A percentile compares a stretch with the other conserved stretches of the same genome.
These are phyloP conservation scores for Trichoderma citrinoviride DNA, from an alignment of 2,329 filamentous ascomycete genomes.

Conservation along the genomic window DNA sequence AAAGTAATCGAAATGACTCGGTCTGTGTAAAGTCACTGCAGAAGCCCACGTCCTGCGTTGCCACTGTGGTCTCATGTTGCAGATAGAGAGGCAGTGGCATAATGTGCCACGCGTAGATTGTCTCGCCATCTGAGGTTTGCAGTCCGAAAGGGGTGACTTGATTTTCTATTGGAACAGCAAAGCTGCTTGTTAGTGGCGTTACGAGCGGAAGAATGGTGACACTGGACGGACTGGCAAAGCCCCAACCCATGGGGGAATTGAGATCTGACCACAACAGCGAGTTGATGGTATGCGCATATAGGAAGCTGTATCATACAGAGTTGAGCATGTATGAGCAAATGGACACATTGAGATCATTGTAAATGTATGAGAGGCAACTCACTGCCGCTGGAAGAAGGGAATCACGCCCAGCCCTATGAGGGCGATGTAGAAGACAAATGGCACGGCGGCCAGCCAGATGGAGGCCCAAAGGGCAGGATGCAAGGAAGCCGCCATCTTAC, in stretches of 20 bases:
- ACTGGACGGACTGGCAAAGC: constrained; percentile 68
- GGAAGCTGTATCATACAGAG: constrained; percentile 51
- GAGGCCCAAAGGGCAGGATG: constrained; percentile 32
- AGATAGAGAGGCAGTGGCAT: constrained; percentile 75
- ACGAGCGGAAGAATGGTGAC: neutral
- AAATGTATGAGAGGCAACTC: constrained; percentile 35
- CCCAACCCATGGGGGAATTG: constrained; percentile 75
- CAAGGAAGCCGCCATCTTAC: constrained; percentile 31
- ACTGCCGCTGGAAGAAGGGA: constrained; percentile 78
- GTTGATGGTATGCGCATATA: constrained; percentile 82
- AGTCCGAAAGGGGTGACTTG: constrained; percentile 87
- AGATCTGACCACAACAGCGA: constrained; percentile 70
- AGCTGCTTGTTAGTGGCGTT: neutral
- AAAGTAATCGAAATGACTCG: constrained; percentile 60
- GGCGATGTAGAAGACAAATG: constrained; percentile 50
- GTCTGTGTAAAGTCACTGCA: constrained; percentile 54
- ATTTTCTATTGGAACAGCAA: constrained; percentile 54
- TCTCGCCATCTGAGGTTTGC: constrained; percentile 70
- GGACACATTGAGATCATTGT: neutral
- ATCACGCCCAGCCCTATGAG: constrained; percentile 65
- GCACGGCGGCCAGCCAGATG: constrained; percentile 13
- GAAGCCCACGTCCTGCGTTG: constrained; percentile 49
- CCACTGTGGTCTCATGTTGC: constrained; percentile 64
- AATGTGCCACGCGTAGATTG: constrained; percentile 86
- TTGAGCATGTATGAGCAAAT: constrained; percentile 21